These are phyloP conservation scores for Euphorbia peplus DNA, from an alignment of 345 rosid genomes.

Conservation along the genomic window DNA sequence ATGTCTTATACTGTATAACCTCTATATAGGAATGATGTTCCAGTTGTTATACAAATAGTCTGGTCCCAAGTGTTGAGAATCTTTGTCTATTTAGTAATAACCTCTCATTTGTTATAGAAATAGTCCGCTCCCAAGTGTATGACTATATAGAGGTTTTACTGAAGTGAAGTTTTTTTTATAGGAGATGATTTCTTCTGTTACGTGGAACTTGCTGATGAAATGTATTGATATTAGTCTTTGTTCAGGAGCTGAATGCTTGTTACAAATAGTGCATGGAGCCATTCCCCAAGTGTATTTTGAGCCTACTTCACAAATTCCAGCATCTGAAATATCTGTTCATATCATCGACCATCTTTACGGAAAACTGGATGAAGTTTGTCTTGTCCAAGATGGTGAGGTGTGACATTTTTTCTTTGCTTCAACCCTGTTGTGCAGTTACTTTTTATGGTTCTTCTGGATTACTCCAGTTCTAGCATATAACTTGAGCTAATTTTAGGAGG, in stretches of 20 bases:
- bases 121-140: too few species aligned
- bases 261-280: conserved; percentile 70
- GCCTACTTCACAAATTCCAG: conserved; percentile 42
- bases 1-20: background rate
- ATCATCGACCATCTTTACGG: conserved; percentile 75
- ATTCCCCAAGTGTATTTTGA: conserved; percentile 57
- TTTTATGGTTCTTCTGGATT: conserved; percentile 16
- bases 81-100: too few species aligned
- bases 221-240: conserved; percentile 46
- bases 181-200: conserved; percentile 14
- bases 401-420: conserved; percentile 20
- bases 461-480: conserved; percentile 10
- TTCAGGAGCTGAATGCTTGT: conserved; percentile 64
- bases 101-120: too few species aligned
- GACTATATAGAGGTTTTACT: too few species aligned
- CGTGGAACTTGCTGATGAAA: conserved; percentile 33
- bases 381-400: conserved; percentile 96
- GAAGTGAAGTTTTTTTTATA: background rate
- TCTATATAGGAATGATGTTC: too few species aligned
- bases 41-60: too few species aligned
- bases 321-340: conserved; percentile 63
- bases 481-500: conserved; percentile 61
- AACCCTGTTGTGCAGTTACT: conserved; percentile 6
- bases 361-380: conserved; percentile 74
- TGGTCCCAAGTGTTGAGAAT: too few species aligned